phyloP scores from a whole-genome alignment of 2,329 filamentous ascomycete species.

The Helminthosporium solani region DNA sequence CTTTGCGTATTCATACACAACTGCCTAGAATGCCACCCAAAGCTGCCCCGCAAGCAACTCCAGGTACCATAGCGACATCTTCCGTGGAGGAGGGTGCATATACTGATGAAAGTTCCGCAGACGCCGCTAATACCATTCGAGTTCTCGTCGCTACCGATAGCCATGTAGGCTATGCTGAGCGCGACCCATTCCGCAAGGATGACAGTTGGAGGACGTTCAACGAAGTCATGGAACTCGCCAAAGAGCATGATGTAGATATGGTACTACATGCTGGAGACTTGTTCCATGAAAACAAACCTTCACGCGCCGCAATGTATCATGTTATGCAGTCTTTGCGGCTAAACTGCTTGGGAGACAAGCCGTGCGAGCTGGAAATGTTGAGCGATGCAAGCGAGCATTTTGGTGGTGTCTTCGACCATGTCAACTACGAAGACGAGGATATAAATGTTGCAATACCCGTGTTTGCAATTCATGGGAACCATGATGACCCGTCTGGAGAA shows the following conservation, averaged over 20 bases:
- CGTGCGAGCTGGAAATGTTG: conserved; percentile 90
- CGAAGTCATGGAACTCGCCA: conserved; percentile 88
- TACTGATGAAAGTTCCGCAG: conserved; percentile 34
- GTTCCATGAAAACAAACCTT: conserved; percentile 98
- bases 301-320: conserved; percentile 91
- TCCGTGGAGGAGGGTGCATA: background rate
- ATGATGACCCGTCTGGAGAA: conserved; percentile 96
- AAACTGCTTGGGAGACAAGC: conserved; percentile 93
- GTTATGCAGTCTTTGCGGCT: conserved; percentile 92
- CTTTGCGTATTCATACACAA: background rate
- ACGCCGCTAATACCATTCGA: conserved; percentile 76
- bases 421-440: conserved; percentile 96
- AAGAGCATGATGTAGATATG: conserved; percentile 93
- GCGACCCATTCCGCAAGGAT: conserved; percentile 89
- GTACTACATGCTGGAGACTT: conserved; percentile 90
- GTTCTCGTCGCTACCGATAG: conserved; percentile 95
- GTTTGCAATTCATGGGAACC: conserved; percentile 97
- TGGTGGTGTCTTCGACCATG: conserved; percentile 81
- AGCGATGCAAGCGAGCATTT: conserved; percentile 93
- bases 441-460: conserved; percentile 97
- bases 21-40: conserved; percentile 27
- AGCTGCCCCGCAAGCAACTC: conserved; percentile 27
- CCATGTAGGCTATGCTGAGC: conserved; percentile 95
- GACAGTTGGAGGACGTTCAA: conserved; percentile 97
- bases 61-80: conserved; percentile 18